Conservation (phyloP, 1,284 basidiomycete species). For the Leccinum olivaceoglutinosum region DNA sequence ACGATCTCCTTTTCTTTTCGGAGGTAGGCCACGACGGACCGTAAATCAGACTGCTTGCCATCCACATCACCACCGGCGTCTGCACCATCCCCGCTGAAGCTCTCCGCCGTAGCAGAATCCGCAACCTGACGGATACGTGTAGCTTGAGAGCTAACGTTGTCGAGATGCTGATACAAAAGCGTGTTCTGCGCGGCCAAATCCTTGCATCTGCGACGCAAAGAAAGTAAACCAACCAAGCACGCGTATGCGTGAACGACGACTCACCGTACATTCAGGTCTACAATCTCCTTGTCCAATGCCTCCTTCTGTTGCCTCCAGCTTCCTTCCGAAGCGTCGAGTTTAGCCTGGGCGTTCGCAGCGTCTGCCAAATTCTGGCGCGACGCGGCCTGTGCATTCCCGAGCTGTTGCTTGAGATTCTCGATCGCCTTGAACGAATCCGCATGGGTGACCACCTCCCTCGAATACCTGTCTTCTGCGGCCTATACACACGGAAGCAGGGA, state of each 20-base stretch:
- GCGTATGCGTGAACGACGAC: neutral
- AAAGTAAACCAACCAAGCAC: neutral
- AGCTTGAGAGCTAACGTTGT: slow-evolving; percentile 80
- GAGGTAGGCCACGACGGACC: slow-evolving; percentile 77
- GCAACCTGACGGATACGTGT: slow-evolving; percentile 69
- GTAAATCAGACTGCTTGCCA: slow-evolving; percentile 65
- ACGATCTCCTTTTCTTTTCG: slow-evolving; percentile 89
- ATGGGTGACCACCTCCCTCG: slow-evolving; percentile 76
- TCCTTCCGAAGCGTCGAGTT: slow-evolving; percentile 60
- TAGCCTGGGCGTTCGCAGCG: slow-evolving; percentile 71
- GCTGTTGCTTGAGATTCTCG: slow-evolving; percentile 59
- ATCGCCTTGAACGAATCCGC: slow-evolving; percentile 77
- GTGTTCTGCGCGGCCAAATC: slow-evolving; percentile 77
- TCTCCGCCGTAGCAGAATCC: slow-evolving; percentile 38
- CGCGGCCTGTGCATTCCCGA: slow-evolving; percentile 44
- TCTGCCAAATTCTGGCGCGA: slow-evolving; percentile 54
- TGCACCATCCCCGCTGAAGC: slow-evolving; percentile 33
- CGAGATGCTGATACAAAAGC: slow-evolving; percentile 79
- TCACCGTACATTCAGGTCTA: slow-evolving; percentile 66
- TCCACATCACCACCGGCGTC: slow-evolving; percentile 50
- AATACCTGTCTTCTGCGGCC: slow-evolving; percentile 79
- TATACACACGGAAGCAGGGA: slow-evolving; percentile 22
- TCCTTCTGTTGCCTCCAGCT: slow-evolving; percentile 81
- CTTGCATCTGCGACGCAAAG: slow-evolving; percentile 50
- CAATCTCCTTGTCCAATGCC: slow-evolving; percentile 71